Percentiles rank a stretch among this genome's conserved stretches.
phyloP scores from a whole-genome alignment of 2,329 filamentous ascomycete species.

The Neofusicoccum parvum region DNA sequence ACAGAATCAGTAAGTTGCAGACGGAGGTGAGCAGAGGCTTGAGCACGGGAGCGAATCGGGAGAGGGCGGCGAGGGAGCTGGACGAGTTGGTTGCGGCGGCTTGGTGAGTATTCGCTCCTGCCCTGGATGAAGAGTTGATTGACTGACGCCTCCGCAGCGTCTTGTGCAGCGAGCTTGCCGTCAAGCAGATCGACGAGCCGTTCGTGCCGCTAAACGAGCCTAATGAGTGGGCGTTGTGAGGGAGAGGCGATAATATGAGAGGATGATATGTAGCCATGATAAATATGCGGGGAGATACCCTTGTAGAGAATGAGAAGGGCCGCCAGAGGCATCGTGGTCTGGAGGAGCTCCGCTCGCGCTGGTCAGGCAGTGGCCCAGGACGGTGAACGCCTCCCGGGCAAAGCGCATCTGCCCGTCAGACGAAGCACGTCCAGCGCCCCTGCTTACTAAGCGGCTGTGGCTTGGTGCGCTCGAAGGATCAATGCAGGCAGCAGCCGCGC shows the following conservation, averaged over 20 bases:
- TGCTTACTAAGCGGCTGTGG: no score
- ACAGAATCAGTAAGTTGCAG: slow-evolving; percentile 83
- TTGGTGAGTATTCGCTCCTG: slow-evolving; percentile 64
- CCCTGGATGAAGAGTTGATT: background rate
- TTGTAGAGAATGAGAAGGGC: slow-evolving; percentile 5
- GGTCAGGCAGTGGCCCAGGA: no score
- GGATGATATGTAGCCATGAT: background rate
- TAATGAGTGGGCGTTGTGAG: slow-evolving; percentile 73
- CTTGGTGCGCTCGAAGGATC: no score
- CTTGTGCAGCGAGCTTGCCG: slow-evolving; percentile 90
- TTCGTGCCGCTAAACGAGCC: slow-evolving; percentile 75
- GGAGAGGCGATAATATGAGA: background rate
- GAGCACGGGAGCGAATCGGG: slow-evolving; percentile 61
- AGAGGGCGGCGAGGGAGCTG: slow-evolving; percentile 82
- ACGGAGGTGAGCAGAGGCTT: slow-evolving; percentile 77
- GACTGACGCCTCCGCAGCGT: slow-evolving; percentile 59
- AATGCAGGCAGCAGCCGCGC: background rate
- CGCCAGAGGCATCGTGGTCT: no score
- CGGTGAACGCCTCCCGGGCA: no score
- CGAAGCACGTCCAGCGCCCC: no score
- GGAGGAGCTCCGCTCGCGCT: no score
- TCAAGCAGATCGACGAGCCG: slow-evolving; percentile 91
- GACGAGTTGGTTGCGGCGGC: slow-evolving; percentile 88
- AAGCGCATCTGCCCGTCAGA: no score
- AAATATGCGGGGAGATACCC: slow-evolving; percentile 10